Base-by-base conservation (phyloP, 495 filamentous ascomycete genomes). In the Achaetomiella virescens region DNA sequence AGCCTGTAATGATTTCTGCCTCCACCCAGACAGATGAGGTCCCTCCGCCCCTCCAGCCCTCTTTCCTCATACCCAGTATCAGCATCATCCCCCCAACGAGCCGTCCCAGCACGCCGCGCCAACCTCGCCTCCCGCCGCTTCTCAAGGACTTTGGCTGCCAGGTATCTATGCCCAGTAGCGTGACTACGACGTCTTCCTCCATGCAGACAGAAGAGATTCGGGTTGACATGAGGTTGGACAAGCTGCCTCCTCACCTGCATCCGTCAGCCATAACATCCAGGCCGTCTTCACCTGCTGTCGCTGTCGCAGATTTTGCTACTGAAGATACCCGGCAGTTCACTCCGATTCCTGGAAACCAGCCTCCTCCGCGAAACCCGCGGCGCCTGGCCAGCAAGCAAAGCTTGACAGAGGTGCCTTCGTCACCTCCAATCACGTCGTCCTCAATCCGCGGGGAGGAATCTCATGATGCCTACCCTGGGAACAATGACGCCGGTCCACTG, bases 141-240 rank as follows among this genome's bases (percentile, higher is more conserved):
- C 68, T 69, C 55, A 84, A 79, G 54, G 77, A 83, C 64, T 69
- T 76, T 29, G 78, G 77, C n/a, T 81, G 78, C 57, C 79, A 82
- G 52, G 78, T 78, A 31, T 71, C 71, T 10, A 61, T 80, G 36
- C 55, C 70, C 14, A 57, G 61, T 61, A 61, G 68, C 54, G 61
- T 69, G 12, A 64, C 76, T 7, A 84, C 81, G 12, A 80, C 80
- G 40, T 89, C 90, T 15, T 62, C 81, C 17, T 84, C 87, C 4
- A 81, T 95, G 41, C 95, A 98, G 75, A 98, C 93, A 10, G 90
- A 97, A 53, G 85, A 87, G 57, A 95, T 96, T 57, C 75, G 84
- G 42, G 77, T 91, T 17, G 91, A 91, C 66, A 81, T 80, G 71
- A 79, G 90, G 50, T 75, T 86, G 25, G 78, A 84, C 40, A 87